These are phyloP conservation scores for Porcisia deanei DNA, from an alignment of 208 protist genomes.

Conservation along the genomic window DNA sequence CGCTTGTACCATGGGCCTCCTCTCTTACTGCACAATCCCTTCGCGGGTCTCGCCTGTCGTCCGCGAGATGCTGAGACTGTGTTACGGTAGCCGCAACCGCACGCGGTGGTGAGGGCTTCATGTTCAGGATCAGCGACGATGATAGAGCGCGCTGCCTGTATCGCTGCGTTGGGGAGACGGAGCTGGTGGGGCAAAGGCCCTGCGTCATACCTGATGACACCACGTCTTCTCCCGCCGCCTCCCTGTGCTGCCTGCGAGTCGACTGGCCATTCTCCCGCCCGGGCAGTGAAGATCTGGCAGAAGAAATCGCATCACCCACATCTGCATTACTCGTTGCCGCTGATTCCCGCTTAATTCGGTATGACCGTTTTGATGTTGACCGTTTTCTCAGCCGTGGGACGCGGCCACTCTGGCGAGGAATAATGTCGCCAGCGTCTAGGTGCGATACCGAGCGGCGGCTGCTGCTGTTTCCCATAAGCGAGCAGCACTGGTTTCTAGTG, in stretches of 20 bases:
- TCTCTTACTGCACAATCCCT: neutral
- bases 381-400: neutral
- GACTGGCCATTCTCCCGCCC: too few species aligned
- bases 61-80: neutral
- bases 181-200: neutral
- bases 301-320: neutral
- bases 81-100: neutral
- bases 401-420: neutral
- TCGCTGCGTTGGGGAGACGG: neutral
- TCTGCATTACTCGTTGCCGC: neutral
- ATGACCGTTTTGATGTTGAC: neutral
- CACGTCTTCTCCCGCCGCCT: neutral
- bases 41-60: neutral
- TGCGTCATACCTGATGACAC: neutral
- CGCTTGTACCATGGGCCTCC: neutral
- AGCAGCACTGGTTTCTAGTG: neutral
- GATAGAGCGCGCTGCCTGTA: neutral
- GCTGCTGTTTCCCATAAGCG: conserved; percentile 8
- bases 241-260: neutral
- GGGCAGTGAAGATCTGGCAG: neutral
- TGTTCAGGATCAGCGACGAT: neutral
- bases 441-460: neutral
- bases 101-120: neutral
- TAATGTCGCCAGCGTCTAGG: neutral
- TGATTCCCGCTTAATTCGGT: neutral